A percentile compares a stretch with the other conserved stretches of the same genome.
Evolutionary conservation across 2,329 filamentous ascomycete genomes (phyloP).

Genomic region (Rutstroemia sp.): DNA sequence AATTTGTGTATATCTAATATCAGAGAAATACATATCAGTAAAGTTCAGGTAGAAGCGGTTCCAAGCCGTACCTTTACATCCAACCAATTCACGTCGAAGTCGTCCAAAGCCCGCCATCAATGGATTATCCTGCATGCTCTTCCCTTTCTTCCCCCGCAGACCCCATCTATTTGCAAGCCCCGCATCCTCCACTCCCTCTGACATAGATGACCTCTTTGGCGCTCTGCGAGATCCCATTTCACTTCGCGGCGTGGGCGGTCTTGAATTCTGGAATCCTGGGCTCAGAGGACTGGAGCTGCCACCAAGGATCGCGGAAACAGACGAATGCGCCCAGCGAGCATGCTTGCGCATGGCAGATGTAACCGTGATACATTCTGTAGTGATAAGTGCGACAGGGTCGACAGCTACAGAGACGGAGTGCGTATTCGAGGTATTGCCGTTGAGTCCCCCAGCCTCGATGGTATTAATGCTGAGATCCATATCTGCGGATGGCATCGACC

Average conservation of each 20-base stretch:
- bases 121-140: conserved; percentile 95
- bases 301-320: conserved; percentile 89
- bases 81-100: conserved; percentile 78
- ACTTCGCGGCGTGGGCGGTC: conserved; percentile 33
- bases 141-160: conserved; percentile 86
- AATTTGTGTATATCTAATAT: conserved; percentile 72
- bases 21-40: conserved; percentile 22
- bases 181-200: conserved; percentile 43
- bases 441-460: conserved; percentile 9
- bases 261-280: conserved; percentile 35
- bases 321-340: conserved; percentile 91
- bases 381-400: conserved; percentile 85
- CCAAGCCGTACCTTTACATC: conserved; percentile 59
- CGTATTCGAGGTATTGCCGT: conserved; percentile 20
- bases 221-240: conserved; percentile 19
- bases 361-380: conserved; percentile 97
- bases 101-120: conserved; percentile 92
- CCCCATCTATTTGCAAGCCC: conserved; percentile 82
- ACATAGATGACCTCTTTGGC: conserved; percentile 20
- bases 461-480: conserved; percentile 7
- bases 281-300: conserved; percentile 47
- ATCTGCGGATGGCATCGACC: conserved; percentile 10
- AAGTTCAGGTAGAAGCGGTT: not conserved
- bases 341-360: conserved; percentile 98
- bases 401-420: conserved; percentile 66